These are phyloP conservation scores for Auricularia cornea DNA, from an alignment of 768 basidiomycete species.

Conservation along the genomic window DNA sequence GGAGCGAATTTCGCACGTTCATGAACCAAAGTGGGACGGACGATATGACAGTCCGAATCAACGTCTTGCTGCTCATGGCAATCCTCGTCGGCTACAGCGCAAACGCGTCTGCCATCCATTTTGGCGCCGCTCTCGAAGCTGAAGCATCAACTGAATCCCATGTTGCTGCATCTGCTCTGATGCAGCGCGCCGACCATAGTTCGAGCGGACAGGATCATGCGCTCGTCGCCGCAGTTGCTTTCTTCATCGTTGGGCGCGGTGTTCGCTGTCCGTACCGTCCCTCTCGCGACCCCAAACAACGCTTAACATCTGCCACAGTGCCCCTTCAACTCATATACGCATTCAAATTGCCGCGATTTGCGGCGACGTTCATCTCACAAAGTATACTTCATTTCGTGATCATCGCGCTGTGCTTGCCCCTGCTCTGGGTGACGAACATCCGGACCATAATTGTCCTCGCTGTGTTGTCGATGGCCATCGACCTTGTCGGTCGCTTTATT, in stretches of 20 bases:
- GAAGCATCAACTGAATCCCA: not conserved
- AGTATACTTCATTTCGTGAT: conserved; percentile 4
- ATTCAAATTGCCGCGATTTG: conserved; percentile 11
- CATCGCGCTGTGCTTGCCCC: conserved; percentile 13
- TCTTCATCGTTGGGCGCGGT: conserved; percentile 11
- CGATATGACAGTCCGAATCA: conserved; percentile 23
- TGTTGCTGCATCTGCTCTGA: not conserved
- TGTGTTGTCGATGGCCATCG: conserved; percentile 6
- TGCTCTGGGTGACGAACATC: conserved; percentile 2
- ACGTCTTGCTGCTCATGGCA: conserved; percentile 23
- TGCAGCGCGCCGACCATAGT: not conserved
- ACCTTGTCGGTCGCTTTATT: conserved; percentile 9
- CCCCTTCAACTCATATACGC: conserved; percentile 10
- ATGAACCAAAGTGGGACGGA: conserved; percentile 24
- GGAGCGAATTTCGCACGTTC: conserved; percentile 24
- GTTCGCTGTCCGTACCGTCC: not conserved
- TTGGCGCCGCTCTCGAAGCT: conserved; percentile 3
- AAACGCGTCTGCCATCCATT: conserved; percentile 23
- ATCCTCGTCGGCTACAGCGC: conserved; percentile 25
- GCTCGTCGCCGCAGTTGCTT: conserved; percentile 4
- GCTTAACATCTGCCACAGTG: not conserved
- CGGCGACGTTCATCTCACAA: conserved; percentile 6
- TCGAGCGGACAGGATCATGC: not conserved
- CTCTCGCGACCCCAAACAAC: not conserved
- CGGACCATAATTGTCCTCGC: conserved; percentile 8